phyloP scores from a whole-genome alignment of 805 yeast genomes.

The Kurtzmaniella fragi region DNA sequence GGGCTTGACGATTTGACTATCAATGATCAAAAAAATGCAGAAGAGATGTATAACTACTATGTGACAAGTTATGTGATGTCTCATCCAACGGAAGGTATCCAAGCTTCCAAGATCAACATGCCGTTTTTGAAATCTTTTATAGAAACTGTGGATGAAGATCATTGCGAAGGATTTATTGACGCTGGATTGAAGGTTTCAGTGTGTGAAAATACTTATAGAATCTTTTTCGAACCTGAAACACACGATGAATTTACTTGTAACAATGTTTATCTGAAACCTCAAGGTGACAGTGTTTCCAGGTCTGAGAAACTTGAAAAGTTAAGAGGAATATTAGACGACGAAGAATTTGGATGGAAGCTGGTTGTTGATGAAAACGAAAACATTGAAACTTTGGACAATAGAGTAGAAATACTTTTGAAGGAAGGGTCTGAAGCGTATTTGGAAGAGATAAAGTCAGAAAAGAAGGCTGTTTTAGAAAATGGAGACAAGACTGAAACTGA shows the following conservation, averaged over 20 bases:
- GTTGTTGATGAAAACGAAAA: conserved; percentile 37
- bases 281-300: conserved; percentile 18
- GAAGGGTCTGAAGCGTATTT: conserved; percentile 34
- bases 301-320: conserved; percentile 30
- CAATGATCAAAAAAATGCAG: conserved; percentile 59
- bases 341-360: conserved; percentile 49
- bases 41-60: conserved; percentile 89
- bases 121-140: conserved; percentile 69
- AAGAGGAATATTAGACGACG: conserved; percentile 42
- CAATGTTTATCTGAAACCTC: conserved; percentile 43
- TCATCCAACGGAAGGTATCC: conserved; percentile 95
- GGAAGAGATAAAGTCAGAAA: conserved; percentile 1
- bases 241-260: conserved; percentile 74
- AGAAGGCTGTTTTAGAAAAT: conserved; percentile 1
- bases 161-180: conserved; percentile 56
- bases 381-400: conserved; percentile 23
- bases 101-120: conserved; percentile 65
- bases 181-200: conserved; percentile 76
- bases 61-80: conserved; percentile 90
- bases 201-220: conserved; percentile 69
- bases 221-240: conserved; percentile 76
- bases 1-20: conserved; percentile 86
- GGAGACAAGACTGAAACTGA: conserved; percentile 6
- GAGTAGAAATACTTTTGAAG: conserved; percentile 27
- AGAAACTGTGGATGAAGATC: conserved; percentile 51